Evolutionary conservation across 2,329 filamentous ascomycete genomes (phyloP).

Genomic region (Alternaria ventricosa): DNA sequence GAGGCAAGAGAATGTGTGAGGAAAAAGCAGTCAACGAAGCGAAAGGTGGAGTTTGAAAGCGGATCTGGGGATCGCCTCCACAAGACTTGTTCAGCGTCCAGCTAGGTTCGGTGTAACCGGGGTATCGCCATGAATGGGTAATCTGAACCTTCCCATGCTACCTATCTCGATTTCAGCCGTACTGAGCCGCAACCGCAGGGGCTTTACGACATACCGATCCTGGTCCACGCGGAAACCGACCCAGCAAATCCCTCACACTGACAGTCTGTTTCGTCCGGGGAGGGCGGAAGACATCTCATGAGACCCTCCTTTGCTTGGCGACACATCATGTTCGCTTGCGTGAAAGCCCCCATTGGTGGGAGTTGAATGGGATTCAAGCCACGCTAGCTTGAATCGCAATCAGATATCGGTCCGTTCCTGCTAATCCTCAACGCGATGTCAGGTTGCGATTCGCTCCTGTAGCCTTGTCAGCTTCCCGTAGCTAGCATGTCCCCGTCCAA

Average conservation of each 20-base stretch:
- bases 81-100: constrained; percentile 4
- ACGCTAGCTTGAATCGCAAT: background rate
- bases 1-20: background rate
- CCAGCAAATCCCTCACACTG: background rate
- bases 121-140: background rate
- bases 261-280: background rate
- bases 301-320: background rate
- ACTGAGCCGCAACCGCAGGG: background rate
- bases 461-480: background rate
- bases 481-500: background rate
- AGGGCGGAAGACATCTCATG: background rate
- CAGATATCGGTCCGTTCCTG: background rate
- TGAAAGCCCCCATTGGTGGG: background rate
- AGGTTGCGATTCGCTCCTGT: background rate
- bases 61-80: constrained; percentile 7
- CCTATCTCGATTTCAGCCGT: background rate
- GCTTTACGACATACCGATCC: background rate
- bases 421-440: background rate
- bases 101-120: background rate
- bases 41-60: constrained; percentile 4
- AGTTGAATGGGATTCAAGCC: background rate
- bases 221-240: background rate
- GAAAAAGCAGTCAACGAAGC: constrained; percentile 1
- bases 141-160: background rate
- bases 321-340: background rate